A percentile compares a stretch with the other conserved stretches of the same genome.
Conservation (phyloP, 345 rosid genomes). For the Barbarea vulgaris region DNA sequence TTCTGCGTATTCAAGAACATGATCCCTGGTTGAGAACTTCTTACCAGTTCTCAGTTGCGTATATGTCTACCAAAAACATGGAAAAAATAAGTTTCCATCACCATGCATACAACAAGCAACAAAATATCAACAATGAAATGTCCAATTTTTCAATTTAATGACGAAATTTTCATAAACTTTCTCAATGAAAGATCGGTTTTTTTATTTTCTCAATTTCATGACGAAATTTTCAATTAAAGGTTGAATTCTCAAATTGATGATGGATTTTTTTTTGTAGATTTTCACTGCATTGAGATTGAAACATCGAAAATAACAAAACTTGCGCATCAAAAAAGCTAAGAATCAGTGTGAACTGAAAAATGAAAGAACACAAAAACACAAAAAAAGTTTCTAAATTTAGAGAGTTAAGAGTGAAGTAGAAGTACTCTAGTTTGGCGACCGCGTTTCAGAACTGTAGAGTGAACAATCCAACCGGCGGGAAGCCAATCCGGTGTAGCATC, state of each 20-base stretch:
- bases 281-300: neutral
- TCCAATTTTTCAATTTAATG: neutral
- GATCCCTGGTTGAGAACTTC: conserved; percentile 54
- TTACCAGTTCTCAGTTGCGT: conserved; percentile 47
- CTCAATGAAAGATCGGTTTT: neutral
- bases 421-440: conserved; percentile 57
- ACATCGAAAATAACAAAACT: neutral
- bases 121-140: neutral
- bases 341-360: neutral
- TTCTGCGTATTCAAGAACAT: conserved; percentile 41
- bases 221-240: too few species aligned
- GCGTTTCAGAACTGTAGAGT: conserved; percentile 45
- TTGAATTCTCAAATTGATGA: too few species aligned
- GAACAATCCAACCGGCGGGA: conserved; percentile 55
- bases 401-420: neutral
- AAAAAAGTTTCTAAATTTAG: neutral
- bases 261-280: too few species aligned
- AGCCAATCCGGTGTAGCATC: conserved; percentile 48
- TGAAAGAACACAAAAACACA: neutral
- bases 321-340: neutral
- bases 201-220: neutral
- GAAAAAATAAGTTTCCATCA: neutral
- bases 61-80: conserved; percentile 43
- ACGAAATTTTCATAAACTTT: too few species aligned
- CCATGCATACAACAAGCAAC: conserved; percentile 7